Conservation (phyloP, 257 asterid species). For the Lycium barbarum region DNA sequence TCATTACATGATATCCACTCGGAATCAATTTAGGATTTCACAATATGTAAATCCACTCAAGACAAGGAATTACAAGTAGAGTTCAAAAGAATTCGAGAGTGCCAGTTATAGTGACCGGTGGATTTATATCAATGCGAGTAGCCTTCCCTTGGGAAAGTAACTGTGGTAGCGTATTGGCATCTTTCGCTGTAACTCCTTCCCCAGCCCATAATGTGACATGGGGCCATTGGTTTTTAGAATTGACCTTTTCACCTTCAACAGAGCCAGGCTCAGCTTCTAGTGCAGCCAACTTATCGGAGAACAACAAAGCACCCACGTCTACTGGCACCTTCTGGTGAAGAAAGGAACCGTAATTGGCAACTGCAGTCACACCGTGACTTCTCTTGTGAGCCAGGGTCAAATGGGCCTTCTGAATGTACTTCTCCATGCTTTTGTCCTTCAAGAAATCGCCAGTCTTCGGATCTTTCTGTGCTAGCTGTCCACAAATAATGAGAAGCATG, state of each 20-base stretch:
- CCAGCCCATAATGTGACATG: slow-evolving; percentile 90
- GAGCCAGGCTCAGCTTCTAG: slow-evolving; percentile 68
- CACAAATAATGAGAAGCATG: slow-evolving; percentile 21
- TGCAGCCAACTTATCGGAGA: slow-evolving; percentile 78
- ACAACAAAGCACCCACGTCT: slow-evolving; percentile 58
- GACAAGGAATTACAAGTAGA: slow-evolving; percentile 13
- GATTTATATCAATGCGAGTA: slow-evolving; percentile 67
- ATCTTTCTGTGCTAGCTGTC: slow-evolving; percentile 69
- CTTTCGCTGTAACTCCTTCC: slow-evolving; percentile 66
- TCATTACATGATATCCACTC: slow-evolving; percentile 25
- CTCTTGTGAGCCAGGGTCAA: slow-evolving; percentile 93
- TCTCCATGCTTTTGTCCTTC: slow-evolving; percentile 58
- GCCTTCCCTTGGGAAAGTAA: slow-evolving; percentile 76
- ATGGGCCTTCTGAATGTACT: slow-evolving; percentile 65
- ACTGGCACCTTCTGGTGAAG: slow-evolving; percentile 68
- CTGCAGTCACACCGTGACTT: slow-evolving; percentile 83
- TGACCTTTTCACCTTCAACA: slow-evolving; percentile 78
- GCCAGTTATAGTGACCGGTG: slow-evolving; percentile 74
- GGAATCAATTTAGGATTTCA: background rate
- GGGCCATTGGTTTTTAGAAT: slow-evolving; percentile 86
- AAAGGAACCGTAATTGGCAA: slow-evolving; percentile 69
- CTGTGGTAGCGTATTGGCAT: slow-evolving; percentile 73
- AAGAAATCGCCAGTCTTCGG: slow-evolving; percentile 57
- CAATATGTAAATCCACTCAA: slow-evolving; percentile 8
- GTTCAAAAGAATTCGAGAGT: slow-evolving; percentile 59